Evolutionary conservation across 2,329 filamentous ascomycete genomes (phyloP), one percentile per base, ranked within the genome.

Genomic region (Arthrocladium fulminans): DNA sequence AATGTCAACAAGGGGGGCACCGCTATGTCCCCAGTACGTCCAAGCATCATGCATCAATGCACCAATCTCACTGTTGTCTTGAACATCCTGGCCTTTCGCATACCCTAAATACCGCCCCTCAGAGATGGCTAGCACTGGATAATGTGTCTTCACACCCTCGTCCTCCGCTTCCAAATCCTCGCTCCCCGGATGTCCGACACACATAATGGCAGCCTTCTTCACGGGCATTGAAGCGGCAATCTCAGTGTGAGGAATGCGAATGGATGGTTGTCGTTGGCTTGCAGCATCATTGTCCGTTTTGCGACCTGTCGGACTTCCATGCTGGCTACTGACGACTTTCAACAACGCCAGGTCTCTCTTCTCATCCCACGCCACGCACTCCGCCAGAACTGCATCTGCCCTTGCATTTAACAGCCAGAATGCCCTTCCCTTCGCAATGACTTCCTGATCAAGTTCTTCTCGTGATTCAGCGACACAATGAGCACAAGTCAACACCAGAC

Each of bases 21-120:
- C 73, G 19, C 69, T 74, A 57, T 77, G 73, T 1, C 74, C 74
- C 75, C 74, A 77, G 57, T 77, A 78, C 1, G 74, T 77, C 74
- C 74, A 78, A 49, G 71, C 73, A 55, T 72, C 69, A 57, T 78
- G 75, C 65, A 67, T 72, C 54, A 77, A 53, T 0, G 67, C 67
- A 1, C 74, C 74, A 46, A 78, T 77, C 20, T 74, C 70, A 1
- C 64, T 66, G 52, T 76, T 76, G 51, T 77, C 71, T 46, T 76
- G 69, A 2, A 63, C 58, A 56, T 77, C 68, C 44, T 66, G 66
- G 3, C 4, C 37, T 2, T 53, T 65, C 8, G 54, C 62, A 43
- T 65, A 61, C 0, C 73, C 73, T 8, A 63, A 60, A 45, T 68
- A 74, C 2, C 46, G 54, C 0, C 73, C 74, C 37, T 64, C 55